These are phyloP conservation scores for Gastrodia elata DNA, from an alignment of 106 monocot species.

Conservation along the genomic window DNA sequence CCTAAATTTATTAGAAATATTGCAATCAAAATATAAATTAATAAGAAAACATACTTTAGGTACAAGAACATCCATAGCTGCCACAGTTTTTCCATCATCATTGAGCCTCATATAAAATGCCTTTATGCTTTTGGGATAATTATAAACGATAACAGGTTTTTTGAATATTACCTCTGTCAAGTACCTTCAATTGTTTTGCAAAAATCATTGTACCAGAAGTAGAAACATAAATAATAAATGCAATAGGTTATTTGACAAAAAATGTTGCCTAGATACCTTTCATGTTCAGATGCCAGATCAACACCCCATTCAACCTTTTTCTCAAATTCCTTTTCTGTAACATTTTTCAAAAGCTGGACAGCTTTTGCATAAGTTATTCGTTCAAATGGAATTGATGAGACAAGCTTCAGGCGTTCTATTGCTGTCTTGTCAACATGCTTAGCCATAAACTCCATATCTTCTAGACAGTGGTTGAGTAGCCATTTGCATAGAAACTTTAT, in stretches of 20 bases:
- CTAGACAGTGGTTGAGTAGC: slow-evolving; percentile 50
- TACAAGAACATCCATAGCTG: slow-evolving; percentile 85
- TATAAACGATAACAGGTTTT: slow-evolving; percentile 70
- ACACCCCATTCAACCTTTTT: slow-evolving; percentile 67
- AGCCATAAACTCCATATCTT: slow-evolving; percentile 72
- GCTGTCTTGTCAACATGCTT: slow-evolving; percentile 50
- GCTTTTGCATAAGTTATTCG: slow-evolving; percentile 58
- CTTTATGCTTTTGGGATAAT: slow-evolving; percentile 68
- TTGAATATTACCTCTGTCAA: slow-evolving; percentile 73
- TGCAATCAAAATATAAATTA: neutral
- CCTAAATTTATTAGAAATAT: neutral
- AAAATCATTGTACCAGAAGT: neutral
- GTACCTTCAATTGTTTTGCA: slow-evolving; percentile 38
- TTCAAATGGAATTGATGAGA: slow-evolving; percentile 47
- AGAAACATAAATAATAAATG: neutral
- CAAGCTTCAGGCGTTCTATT: slow-evolving; percentile 47
- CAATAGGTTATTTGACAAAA: neutral
- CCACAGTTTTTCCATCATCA: slow-evolving; percentile 59
- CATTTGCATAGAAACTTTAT: slow-evolving; percentile 60
- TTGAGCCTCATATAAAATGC: slow-evolving; percentile 79
- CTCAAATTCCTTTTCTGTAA: slow-evolving; percentile 58
- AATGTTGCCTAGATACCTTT: slow-evolving; percentile 4
- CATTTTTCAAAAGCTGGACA: slow-evolving; percentile 34
- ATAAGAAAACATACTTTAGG: slow-evolving; percentile 39
- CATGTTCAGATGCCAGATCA: slow-evolving; percentile 41